Evolutionary conservation across 305 asterid genomes (phyloP).

Genomic region (Ilex paraguariensis): DNA sequence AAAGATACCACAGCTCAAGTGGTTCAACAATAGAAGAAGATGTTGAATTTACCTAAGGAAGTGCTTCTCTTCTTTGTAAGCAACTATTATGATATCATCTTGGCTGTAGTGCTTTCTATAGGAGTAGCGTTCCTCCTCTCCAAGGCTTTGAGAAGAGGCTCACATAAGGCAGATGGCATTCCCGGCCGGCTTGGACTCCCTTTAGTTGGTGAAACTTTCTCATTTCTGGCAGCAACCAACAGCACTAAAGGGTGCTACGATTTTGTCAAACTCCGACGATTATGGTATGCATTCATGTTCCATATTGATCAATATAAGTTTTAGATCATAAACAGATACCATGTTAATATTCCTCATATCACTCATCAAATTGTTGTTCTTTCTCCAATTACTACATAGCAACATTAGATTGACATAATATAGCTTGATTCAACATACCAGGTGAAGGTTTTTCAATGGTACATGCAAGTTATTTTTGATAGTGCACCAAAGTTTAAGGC

Average conservation of each 20-base stretch:
- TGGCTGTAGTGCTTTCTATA: slow-evolving; percentile 15
- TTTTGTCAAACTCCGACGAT: slow-evolving; percentile 35
- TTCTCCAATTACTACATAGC: too few species aligned
- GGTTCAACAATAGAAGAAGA: slow-evolving; percentile 6
- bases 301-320: not conserved
- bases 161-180: slow-evolving; percentile 9
- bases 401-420: too few species aligned
- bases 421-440: too few species aligned
- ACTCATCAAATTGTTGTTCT: too few species aligned
- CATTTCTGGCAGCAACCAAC: slow-evolving; percentile 46
- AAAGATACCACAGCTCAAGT: not conserved
- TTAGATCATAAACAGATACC: too few species aligned
- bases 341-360: too few species aligned
- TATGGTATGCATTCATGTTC: slow-evolving; percentile 21
- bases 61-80: slow-evolving; percentile 5
- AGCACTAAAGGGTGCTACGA: slow-evolving; percentile 57
- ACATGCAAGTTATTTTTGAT: too few species aligned
- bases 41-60: slow-evolving; percentile 13
- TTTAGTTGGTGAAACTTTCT: slow-evolving; percentile 39
- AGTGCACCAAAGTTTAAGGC: too few species aligned
- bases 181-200: slow-evolving; percentile 57
- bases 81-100: slow-evolving; percentile 14
- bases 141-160: slow-evolving; percentile 1
- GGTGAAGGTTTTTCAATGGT: too few species aligned
- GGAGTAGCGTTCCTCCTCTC: slow-evolving; percentile 16